Evolutionary conservation across 306 rosid genomes (phyloP), one percentile per base, ranked within the genome.

Genomic region (Prunus armeniaca): DNA sequence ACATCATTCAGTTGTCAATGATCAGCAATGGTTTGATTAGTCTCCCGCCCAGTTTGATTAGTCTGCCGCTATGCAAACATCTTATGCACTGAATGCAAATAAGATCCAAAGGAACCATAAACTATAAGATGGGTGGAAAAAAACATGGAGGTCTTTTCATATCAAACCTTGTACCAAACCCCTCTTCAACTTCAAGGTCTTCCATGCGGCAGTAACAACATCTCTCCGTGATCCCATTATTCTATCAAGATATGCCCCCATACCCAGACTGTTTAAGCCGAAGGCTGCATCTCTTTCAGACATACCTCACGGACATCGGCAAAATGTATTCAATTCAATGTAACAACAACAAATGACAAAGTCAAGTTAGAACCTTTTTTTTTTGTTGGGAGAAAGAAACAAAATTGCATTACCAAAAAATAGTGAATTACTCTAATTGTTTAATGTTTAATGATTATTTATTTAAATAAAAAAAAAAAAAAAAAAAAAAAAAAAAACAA

Each of bases 281-380:
- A 95, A 91, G 83, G 99, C 99, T 77, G 99, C 99, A 88, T 95
- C 97, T 83, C 99, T 88, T 87, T 95, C 99, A 64, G 99, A 95
- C 90, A 95, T 83, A 30, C 32, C 32, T 30, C 32, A 30, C 32
- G 32, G 32, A 30, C 32, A 30, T 30, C 32, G 32, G 32, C 32
- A 30, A 30, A 30, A 30, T 30, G 32, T 30, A 30, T 30, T 30
- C 32, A 3, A 30, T 30, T 30, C 32, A 30, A 30, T 30, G 32
- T 30, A 30, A 30, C 4, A 30, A 3, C 32, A 30, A 30, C 32
- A 30, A 30, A 3, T 30, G 32, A 30, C 32, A 30, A 0, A 30
- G 32, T 30, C 32, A 30, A 30, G 32, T 0, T 30, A 30, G 32
- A 30, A 30, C 32, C 32, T 3, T 30, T 30, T 30, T 30, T 28